Conservation (phyloP, 1,139 yeast genomes). For the Nakaseomyces kungkrabaensis region DNA sequence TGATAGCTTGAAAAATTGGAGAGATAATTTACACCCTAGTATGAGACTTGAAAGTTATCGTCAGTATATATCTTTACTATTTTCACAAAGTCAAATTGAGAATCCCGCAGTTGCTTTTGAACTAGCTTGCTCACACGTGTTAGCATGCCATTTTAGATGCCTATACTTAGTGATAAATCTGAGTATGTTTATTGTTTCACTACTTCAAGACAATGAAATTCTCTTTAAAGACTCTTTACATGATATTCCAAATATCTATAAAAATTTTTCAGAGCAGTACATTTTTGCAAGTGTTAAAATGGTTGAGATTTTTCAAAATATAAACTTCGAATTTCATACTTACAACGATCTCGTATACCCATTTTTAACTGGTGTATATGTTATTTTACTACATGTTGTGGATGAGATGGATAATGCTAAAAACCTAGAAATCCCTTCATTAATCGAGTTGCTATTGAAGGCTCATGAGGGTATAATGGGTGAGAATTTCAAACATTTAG, state of each 20-base stretch:
- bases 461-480: constrained; percentile 15
- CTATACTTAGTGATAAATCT: constrained; percentile 12
- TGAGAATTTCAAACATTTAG: constrained; percentile 8
- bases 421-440: constrained; percentile 7
- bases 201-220: constrained; percentile 15
- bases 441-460: constrained; percentile 10
- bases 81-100: constrained; percentile 12
- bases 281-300: constrained; percentile 12
- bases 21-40: constrained; percentile 17
- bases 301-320: constrained; percentile 13
- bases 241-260: constrained; percentile 11
- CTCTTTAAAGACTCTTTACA: constrained; percentile 9
- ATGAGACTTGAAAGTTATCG: constrained; percentile 18
- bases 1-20: constrained; percentile 17
- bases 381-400: constrained; percentile 13
- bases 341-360: constrained; percentile 16
- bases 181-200: constrained; percentile 15
- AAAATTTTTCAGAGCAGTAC: constrained; percentile 10
- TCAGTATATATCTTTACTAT: constrained; percentile 16
- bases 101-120: constrained; percentile 18
- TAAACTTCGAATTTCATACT: constrained; percentile 16
- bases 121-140: constrained; percentile 17
- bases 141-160: constrained; percentile 19
- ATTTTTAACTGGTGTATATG: constrained; percentile 17
- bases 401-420: constrained; percentile 11